Conservation (phyloP, 2,329 filamentous ascomycete genomes). For the Arthrobotrys pseudoclavata region DNA sequence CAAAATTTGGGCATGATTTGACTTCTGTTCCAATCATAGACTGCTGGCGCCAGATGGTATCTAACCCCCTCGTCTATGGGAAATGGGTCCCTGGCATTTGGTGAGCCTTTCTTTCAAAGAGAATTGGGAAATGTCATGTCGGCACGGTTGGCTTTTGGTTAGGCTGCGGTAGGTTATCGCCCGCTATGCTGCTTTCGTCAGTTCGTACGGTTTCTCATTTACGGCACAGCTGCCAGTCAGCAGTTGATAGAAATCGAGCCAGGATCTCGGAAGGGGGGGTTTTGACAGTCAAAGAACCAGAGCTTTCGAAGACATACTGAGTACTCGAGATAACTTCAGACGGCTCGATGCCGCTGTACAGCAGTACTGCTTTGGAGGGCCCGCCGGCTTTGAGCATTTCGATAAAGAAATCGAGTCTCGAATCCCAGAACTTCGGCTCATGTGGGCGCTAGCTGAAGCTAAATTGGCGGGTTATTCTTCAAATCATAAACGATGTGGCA, state of each 20-base stretch:
- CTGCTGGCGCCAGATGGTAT: not conserved
- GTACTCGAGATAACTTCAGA: too few relatives aligned
- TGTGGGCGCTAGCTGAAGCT: not conserved
- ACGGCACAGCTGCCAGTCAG: not conserved
- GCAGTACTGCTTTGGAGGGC: not conserved
- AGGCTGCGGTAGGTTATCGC: not conserved
- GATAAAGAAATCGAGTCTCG: not conserved
- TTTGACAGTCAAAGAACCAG: not conserved
- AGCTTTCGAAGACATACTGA: not conserved
- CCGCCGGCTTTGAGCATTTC: not conserved
- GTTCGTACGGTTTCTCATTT: not conserved
- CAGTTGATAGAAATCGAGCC: not conserved
- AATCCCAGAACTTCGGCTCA: not conserved
- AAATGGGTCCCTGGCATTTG: not conserved
- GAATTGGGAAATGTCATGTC: not conserved
- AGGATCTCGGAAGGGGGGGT: not conserved
- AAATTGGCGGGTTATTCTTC: not conserved
- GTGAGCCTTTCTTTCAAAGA: not conserved
- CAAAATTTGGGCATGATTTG: conserved; percentile 34
- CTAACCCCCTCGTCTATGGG: not conserved
- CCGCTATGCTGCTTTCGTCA: conserved; percentile 11
- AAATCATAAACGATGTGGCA: not conserved
- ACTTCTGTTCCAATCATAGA: not conserved
- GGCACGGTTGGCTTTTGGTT: not conserved
- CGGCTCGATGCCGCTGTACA: not conserved